A percentile compares a stretch with the other conserved stretches of the same genome.
Conservation (phyloP, 2,329 filamentous ascomycete genomes). For the Chaetomium sp. region DNA sequence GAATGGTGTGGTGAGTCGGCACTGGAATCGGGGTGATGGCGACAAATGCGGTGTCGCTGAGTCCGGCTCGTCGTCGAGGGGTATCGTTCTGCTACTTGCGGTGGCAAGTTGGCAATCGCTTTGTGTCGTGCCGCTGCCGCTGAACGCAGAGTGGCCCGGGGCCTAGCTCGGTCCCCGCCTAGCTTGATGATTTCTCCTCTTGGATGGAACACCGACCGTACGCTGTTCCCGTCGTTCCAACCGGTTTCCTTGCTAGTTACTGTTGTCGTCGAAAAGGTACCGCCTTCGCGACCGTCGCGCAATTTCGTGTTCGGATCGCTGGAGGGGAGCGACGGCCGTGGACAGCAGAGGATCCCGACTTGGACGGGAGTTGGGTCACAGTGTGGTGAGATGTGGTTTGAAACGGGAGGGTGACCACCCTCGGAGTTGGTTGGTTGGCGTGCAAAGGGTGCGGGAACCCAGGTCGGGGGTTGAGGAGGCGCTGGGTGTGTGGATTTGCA, state of each 20-base stretch:
- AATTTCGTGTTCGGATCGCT: too few relatives aligned
- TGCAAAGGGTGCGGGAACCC: constrained; percentile 15
- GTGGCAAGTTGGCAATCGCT: neutral
- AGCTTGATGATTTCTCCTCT: too few relatives aligned
- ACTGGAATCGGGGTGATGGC: neutral
- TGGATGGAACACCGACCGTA: too few relatives aligned
- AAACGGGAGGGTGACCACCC: constrained; percentile 23
- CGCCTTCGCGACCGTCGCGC: too few relatives aligned
- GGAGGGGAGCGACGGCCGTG: neutral
- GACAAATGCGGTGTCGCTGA: neutral
- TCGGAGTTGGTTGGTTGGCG: constrained; percentile 25
- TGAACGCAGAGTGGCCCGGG: too few relatives aligned
- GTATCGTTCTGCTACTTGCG: neutral
- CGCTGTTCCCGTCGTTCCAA: too few relatives aligned
- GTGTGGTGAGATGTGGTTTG: constrained; percentile 21
- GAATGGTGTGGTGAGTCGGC: neutral
- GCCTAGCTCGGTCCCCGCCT: too few relatives aligned
- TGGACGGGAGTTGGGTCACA: constrained; percentile 1
- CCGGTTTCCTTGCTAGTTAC: too few relatives aligned
- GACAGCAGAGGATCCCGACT: neutral
- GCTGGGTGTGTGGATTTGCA: constrained; percentile 14
- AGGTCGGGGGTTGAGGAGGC: constrained; percentile 14
- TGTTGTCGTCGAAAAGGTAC: too few relatives aligned
- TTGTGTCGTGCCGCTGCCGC: neutral
- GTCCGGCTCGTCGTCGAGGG: neutral